These are phyloP conservation scores for Leishmania major DNA, from an alignment of 208 protist genomes.

Conservation along the genomic window DNA sequence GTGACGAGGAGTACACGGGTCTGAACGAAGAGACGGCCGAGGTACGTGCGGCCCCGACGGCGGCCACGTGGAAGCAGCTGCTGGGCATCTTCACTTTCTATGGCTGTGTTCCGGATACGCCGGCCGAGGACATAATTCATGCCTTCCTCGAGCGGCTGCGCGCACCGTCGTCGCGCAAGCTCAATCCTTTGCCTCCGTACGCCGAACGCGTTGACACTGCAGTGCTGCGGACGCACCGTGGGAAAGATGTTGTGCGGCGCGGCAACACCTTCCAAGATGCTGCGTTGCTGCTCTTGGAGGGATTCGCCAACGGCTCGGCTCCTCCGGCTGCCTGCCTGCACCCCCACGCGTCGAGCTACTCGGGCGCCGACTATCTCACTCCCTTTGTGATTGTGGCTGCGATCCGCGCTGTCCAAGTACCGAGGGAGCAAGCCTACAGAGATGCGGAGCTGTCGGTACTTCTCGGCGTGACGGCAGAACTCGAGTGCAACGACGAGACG, in stretches of 20 bases:
- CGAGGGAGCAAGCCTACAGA: conserved; percentile 48
- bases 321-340: conserved; percentile 67
- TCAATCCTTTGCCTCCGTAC: conserved; percentile 79
- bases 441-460: conserved; percentile 74
- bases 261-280: conserved; percentile 77
- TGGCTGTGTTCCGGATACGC: conserved; percentile 76
- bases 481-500: conserved; percentile 68
- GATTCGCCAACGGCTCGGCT: conserved; percentile 54
- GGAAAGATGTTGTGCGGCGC: conserved; percentile 57
- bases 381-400: conserved; percentile 72
- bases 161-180: conserved; percentile 41
- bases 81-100: conserved; percentile 90
- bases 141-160: conserved; percentile 72
- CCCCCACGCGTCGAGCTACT: conserved; percentile 89
- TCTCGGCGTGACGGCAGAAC: conserved; percentile 63
- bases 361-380: conserved; percentile 71
- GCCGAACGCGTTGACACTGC: conserved; percentile 48
- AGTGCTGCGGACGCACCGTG: conserved; percentile 48
- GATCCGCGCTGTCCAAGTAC: conserved; percentile 57
- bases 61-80: conserved; percentile 92
- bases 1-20: conserved; percentile 54
- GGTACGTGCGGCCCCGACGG: conserved; percentile 36
- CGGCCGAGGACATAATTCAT: conserved; percentile 77
- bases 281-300: conserved; percentile 76
- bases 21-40: conserved; percentile 11